phyloP scores from a whole-genome alignment of 2,329 filamentous ascomycete species.

The Grosmannia serpens region DNA sequence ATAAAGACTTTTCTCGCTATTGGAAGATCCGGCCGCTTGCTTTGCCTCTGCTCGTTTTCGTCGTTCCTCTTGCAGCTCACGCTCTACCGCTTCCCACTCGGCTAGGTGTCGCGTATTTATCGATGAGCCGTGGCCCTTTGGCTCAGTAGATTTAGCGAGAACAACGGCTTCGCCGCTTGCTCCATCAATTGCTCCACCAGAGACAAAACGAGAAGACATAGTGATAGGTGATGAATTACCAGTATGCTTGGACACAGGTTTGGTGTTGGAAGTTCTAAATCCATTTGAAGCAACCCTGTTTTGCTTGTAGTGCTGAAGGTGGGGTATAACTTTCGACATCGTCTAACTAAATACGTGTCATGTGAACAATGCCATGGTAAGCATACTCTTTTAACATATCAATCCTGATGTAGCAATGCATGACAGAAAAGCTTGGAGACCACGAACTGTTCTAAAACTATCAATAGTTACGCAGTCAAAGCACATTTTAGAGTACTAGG shows the following conservation, averaged over 20 bases:
- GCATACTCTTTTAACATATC: too few species aligned
- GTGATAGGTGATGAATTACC: neutral
- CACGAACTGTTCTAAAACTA: too few species aligned
- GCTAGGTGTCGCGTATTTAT: conserved; percentile 12
- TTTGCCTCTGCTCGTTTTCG: conserved; percentile 37
- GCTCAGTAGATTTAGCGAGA: neutral
- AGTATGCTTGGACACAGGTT: too few species aligned
- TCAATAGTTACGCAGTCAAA: too few species aligned
- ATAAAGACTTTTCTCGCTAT: conserved; percentile 53
- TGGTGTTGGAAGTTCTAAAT: neutral
- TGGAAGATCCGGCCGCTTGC: conserved; percentile 24
- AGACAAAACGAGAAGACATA: conserved; percentile 46
- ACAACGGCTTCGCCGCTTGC: conserved; percentile 18
- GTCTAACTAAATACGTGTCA: too few species aligned
- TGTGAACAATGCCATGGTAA: too few species aligned
- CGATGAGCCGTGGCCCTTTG: neutral
- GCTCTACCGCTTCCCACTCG: conserved; percentile 55
- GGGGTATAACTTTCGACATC: too few species aligned
- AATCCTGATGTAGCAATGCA: too few species aligned
- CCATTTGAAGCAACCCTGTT: too few species aligned
- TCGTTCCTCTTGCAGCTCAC: conserved; percentile 51
- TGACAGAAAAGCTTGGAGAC: too few species aligned
- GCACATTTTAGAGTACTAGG: too few species aligned
- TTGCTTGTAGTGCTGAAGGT: too few species aligned
- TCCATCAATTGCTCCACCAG: conserved; percentile 38